Conservation (phyloP, 176 grass and related monocot species). For the Rhynchospora breviuscula region DNA sequence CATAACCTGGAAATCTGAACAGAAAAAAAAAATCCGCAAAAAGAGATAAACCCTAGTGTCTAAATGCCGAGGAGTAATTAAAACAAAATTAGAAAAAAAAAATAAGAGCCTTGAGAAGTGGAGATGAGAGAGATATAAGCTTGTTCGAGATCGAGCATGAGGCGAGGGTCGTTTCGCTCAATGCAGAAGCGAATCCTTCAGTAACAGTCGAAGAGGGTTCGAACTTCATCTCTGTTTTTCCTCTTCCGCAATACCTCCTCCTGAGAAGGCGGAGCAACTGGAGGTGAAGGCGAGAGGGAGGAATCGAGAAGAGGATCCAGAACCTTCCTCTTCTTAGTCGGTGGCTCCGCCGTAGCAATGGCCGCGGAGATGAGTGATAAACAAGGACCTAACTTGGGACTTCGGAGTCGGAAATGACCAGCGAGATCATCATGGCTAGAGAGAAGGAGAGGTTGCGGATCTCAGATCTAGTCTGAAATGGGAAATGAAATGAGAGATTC, state of each 20-base stretch:
- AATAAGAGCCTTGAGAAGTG: slow-evolving; percentile 58
- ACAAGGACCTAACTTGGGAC: neutral
- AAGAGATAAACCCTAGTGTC: neutral
- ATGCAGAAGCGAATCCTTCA: slow-evolving; percentile 53
- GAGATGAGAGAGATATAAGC: slow-evolving; percentile 77
- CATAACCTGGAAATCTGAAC: neutral
- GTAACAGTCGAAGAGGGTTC: slow-evolving; percentile 49
- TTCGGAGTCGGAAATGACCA: neutral
- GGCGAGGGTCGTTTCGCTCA: slow-evolving; percentile 44
- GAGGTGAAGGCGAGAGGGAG: slow-evolving; percentile 15
- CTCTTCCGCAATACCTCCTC: slow-evolving; percentile 57
- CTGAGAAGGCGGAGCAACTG: slow-evolving; percentile 31
- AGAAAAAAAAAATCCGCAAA: neutral
- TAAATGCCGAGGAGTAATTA: neutral
- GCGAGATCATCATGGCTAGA: too few species aligned
- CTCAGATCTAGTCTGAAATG: too few species aligned
- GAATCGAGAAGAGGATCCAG: slow-evolving; percentile 31
- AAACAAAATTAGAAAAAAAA: neutral
- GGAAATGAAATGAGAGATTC: too few species aligned
- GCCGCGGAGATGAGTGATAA: slow-evolving; percentile 1
- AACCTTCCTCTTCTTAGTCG: slow-evolving; percentile 80
- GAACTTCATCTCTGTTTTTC: slow-evolving; percentile 58
- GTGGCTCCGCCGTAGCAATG: slow-evolving; percentile 70
- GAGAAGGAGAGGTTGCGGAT: too few species aligned
- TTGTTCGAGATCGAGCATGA: slow-evolving; percentile 71